A percentile compares a stretch with the other conserved stretches of the same genome.
phyloP scores from a whole-genome alignment of 768 basidiomycete species.

The Lactarius hengduanensis region DNA sequence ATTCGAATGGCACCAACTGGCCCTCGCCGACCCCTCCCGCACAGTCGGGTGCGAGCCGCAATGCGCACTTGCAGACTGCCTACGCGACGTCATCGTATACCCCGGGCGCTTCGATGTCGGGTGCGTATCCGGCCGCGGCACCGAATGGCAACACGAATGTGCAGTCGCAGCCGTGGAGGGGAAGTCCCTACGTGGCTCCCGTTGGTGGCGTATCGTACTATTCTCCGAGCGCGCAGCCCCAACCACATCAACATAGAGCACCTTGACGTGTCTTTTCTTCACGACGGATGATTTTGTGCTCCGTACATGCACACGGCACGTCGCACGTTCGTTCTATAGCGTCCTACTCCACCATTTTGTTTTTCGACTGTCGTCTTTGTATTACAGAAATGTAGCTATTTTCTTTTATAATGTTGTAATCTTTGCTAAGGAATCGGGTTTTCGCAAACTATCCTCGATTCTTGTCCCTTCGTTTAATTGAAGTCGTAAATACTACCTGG shows the following conservation, averaged over 20 bases:
- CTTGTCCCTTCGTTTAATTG: no score
- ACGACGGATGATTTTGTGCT: background rate
- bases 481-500: no score
- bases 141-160: constrained; percentile 13
- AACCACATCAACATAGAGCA: constrained; percentile 26
- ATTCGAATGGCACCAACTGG: constrained; percentile 24
- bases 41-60: constrained; percentile 11
- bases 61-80: constrained; percentile 9
- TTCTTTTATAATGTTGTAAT: constrained; percentile 18
- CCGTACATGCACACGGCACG: background rate
- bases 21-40: constrained; percentile 1
- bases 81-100: constrained; percentile 11
- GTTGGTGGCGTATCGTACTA: constrained; percentile 15
- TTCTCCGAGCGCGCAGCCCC: constrained; percentile 13
- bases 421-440: background rate
- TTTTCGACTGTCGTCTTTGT: background rate
- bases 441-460: background rate
- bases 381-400: constrained; percentile 18
- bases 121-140: constrained; percentile 6
- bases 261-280: constrained; percentile 3
- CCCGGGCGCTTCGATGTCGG: constrained; percentile 18
- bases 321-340: background rate
- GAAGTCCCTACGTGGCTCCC: constrained; percentile 12
- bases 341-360: background rate
- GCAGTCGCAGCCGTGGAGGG: constrained; percentile 17